Conservation (phyloP, 1,284 basidiomycete genomes). For the Fomitopsis schrenkii region DNA sequence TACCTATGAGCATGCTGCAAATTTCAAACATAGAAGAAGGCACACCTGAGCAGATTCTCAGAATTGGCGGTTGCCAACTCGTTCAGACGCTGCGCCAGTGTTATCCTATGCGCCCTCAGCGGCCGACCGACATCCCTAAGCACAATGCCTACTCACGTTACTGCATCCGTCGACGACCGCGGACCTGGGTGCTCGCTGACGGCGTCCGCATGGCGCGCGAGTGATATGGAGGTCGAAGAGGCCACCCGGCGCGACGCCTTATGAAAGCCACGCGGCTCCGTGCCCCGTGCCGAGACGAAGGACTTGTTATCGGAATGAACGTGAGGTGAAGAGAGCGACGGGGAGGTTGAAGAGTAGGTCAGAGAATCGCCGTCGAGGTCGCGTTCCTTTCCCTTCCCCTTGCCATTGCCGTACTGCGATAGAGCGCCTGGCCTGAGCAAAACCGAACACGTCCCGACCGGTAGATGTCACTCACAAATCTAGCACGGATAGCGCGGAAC, state of each 20-base stretch:
- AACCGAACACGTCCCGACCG: slow-evolving; percentile 13
- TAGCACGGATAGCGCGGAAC: slow-evolving; percentile 59
- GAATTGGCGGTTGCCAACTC: slow-evolving; percentile 75
- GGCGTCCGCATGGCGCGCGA: slow-evolving; percentile 15
- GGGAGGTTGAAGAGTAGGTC: slow-evolving; percentile 24
- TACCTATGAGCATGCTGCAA: neutral
- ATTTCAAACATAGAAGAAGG: slow-evolving; percentile 11
- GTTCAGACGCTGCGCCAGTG: slow-evolving; percentile 70
- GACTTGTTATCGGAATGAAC: slow-evolving; percentile 18
- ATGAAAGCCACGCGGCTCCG: slow-evolving; percentile 2
- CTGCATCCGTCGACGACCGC: slow-evolving; percentile 48
- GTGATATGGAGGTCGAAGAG: slow-evolving; percentile 13
- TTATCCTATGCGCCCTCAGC: slow-evolving; percentile 42
- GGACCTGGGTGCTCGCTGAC: slow-evolving; percentile 13
- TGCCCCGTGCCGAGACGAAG: slow-evolving; percentile 17
- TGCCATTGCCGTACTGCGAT: slow-evolving; percentile 62
- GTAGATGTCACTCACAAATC: slow-evolving; percentile 53
- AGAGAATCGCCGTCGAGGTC: slow-evolving; percentile 27
- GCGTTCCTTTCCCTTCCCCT: slow-evolving; percentile 56
- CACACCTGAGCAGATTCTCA: slow-evolving; percentile 72
- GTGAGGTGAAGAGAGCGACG: slow-evolving; percentile 29
- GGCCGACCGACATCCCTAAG: slow-evolving; percentile 1
- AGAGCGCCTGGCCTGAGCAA: slow-evolving; percentile 3
- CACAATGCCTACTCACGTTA: slow-evolving; percentile 52
- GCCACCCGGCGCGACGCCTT: slow-evolving; percentile 17